Percentiles rank a stretch among this genome's conserved stretches.
Conservation (phyloP, 2,329 filamentous ascomycete species). For the Alternaria burnsii region DNA sequence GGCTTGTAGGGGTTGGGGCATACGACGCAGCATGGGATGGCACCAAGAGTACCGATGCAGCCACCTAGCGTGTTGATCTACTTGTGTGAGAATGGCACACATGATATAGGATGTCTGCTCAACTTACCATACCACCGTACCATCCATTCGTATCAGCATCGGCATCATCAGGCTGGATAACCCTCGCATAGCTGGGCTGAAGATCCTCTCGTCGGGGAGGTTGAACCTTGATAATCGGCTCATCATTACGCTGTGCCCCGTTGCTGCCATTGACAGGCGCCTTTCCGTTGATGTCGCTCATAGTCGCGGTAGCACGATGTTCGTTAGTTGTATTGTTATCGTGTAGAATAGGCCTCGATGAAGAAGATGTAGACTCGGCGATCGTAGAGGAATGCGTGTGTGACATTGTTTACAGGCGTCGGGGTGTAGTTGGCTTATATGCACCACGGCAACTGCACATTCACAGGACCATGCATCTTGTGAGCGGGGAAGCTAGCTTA, state of each 20-base stretch:
- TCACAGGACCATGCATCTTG: conserved; percentile 5
- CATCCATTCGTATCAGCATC: conserved; percentile 80
- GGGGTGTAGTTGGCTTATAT: conserved; percentile 30
- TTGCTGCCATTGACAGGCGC: conserved; percentile 32
- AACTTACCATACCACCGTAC: conserved; percentile 77
- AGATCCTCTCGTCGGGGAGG: conserved; percentile 85
- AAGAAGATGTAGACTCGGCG: conserved; percentile 36
- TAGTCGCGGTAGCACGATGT: conserved; percentile 23
- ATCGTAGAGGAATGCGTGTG: conserved; percentile 20
- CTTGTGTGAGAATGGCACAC: conserved; percentile 1
- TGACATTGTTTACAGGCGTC: conserved; percentile 17
- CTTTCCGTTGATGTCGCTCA: conserved; percentile 52
- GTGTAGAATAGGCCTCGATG: conserved; percentile 34
- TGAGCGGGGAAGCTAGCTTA: conserved; percentile 35
- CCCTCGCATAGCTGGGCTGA: conserved; percentile 80
- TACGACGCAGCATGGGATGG: conserved; percentile 88
- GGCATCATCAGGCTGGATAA: conserved; percentile 68
- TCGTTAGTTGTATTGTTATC: conserved; percentile 22
- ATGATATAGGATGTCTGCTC: not conserved
- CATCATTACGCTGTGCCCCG: conserved; percentile 23
- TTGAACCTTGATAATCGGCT: conserved; percentile 68
- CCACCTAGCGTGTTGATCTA: conserved; percentile 76
- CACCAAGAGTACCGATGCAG: conserved; percentile 79
- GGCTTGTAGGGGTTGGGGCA: conserved; percentile 97
- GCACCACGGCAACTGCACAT: conserved; percentile 15